A percentile compares a stretch with the other conserved stretches of the same genome.
phyloP scores from a whole-genome alignment of 768 basidiomycete genomes.

The Lactarius hengduanensis region DNA sequence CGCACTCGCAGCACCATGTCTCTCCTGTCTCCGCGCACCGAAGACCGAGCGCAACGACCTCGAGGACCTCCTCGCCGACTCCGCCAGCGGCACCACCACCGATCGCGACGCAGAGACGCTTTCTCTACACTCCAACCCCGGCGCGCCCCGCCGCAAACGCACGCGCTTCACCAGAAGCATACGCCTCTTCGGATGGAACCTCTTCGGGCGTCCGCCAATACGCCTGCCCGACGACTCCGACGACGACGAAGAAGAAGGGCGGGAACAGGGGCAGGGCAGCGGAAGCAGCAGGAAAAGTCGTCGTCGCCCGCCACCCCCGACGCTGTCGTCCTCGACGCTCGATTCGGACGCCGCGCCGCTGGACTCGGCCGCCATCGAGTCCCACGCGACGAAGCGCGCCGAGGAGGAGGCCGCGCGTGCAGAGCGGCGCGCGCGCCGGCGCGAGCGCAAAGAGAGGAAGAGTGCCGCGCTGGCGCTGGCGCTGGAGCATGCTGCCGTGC shows the following conservation, averaged over 20 bases:
- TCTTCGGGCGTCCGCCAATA: slow-evolving; percentile 65
- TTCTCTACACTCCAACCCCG: slow-evolving; percentile 65
- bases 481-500: slow-evolving; percentile 31
- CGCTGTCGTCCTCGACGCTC: slow-evolving; percentile 46
- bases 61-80: slow-evolving; percentile 49
- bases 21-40: slow-evolving; percentile 50
- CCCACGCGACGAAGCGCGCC: slow-evolving; percentile 38
- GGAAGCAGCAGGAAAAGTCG: slow-evolving; percentile 3
- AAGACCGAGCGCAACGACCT: slow-evolving; percentile 40
- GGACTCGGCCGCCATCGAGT: slow-evolving; percentile 54
- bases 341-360: slow-evolving; percentile 72
- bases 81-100: slow-evolving; percentile 42
- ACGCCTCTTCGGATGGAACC: slow-evolving; percentile 61
- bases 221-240: slow-evolving; percentile 56
- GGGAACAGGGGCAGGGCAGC: background rate
- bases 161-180: slow-evolving; percentile 40
- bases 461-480: slow-evolving; percentile 42
- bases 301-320: slow-evolving; percentile 21
- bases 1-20: slow-evolving; percentile 57
- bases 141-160: slow-evolving; percentile 31
- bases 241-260: slow-evolving; percentile 35
- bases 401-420: slow-evolving; percentile 40
- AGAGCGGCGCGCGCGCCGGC: slow-evolving; percentile 46
- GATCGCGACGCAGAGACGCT: slow-evolving; percentile 55
- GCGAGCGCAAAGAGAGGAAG: slow-evolving; percentile 47